phyloP scores from a whole-genome alignment of 2,329 filamentous ascomycete genomes.

The Pezicula radicicola region DNA sequence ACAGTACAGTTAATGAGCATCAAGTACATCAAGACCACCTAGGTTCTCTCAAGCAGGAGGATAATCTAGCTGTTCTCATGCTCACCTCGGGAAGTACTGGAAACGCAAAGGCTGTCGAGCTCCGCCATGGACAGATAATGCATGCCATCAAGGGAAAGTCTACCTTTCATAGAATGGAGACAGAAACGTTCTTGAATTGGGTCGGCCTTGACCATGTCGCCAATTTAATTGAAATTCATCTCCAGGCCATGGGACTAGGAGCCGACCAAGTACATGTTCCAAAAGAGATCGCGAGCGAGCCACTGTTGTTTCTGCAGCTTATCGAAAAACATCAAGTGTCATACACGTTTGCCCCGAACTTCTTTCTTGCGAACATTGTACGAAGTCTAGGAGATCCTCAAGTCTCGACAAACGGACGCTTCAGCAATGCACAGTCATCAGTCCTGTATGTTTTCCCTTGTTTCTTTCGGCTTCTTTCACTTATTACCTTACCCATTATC shows the following conservation, averaged over 20 bases:
- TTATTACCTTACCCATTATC: too few relatives aligned
- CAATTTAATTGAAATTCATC: conserved; percentile 46
- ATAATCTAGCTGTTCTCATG: conserved; percentile 37
- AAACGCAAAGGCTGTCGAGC: conserved; percentile 45
- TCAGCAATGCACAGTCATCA: too few relatives aligned
- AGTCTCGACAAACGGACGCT: not conserved
- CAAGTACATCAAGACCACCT: too few relatives aligned
- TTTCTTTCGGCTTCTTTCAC: too few relatives aligned
- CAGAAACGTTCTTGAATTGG: conserved; percentile 33
- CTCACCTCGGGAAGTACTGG: conserved; percentile 52
- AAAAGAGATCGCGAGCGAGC: conserved; percentile 37
- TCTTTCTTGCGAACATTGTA: conserved; percentile 29
- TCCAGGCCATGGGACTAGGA: conserved; percentile 40
- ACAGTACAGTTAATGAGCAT: too few relatives aligned
- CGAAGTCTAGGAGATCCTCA: not conserved
- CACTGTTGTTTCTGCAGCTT: conserved; percentile 34
- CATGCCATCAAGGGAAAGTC: conserved; percentile 35
- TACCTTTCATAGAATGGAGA: conserved; percentile 22
- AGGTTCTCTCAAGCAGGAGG: not conserved
- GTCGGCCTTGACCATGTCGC: conserved; percentile 51
- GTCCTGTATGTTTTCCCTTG: not conserved
- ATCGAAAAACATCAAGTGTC: conserved; percentile 37
- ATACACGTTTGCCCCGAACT: conserved; percentile 43
- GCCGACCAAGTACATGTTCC: conserved; percentile 45
- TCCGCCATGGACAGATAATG: conserved; percentile 41